Evolutionary conservation across 2,329 filamentous ascomycete species (phyloP), one percentile per base, ranked within the genome.

Genomic region (Clonostachys solani): DNA sequence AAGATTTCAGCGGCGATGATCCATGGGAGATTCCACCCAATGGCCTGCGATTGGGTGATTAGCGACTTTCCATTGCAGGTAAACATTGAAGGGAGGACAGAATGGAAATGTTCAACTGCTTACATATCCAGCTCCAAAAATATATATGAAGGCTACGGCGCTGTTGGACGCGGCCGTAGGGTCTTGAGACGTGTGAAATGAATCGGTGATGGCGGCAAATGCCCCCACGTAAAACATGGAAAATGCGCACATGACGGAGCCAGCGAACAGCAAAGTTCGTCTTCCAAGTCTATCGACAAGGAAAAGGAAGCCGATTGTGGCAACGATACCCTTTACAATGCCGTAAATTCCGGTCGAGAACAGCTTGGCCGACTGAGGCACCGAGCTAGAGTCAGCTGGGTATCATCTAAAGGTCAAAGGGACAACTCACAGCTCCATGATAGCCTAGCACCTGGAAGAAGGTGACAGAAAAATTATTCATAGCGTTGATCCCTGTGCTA

Each of bases 1-100:
- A 74, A 75, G 46, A 77, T 74, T 52, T 77, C 73, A 0, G 67
- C 69, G 7, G 67, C 69, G 46, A 73, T 72, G 0, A 71, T 69
- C 67, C 67, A 70, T 0, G 67, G 69, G 44, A 68, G 69, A 45
- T 71, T 66, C 67, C 68, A 71, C 1, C 66, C 53, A 23, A 56
- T 67, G 7, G 65, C 65, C 23, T 29, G 23, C 23, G 9, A 29
- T 29, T 4, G 10, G 8, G 23, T 57, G 60, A 42, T 77, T 77
- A 29, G 23, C 8, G 9, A 29, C 23, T 29, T 10, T 10, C 3
- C 8, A 29, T 29, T 4, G 23, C 23, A 29, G 9, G 2, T 10
- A 29, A 29, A 29, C 10, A 10, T 4, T 4, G 23, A 29, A 10
- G 23, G 23, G 23, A 29, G 10, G 23, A 10, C 9, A 10, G 3